Evolutionary conservation across 129 eudicot genomes (phyloP), one percentile per base, ranked within the genome.

Genomic region (Chrysanthemum seticuspe): DNA sequence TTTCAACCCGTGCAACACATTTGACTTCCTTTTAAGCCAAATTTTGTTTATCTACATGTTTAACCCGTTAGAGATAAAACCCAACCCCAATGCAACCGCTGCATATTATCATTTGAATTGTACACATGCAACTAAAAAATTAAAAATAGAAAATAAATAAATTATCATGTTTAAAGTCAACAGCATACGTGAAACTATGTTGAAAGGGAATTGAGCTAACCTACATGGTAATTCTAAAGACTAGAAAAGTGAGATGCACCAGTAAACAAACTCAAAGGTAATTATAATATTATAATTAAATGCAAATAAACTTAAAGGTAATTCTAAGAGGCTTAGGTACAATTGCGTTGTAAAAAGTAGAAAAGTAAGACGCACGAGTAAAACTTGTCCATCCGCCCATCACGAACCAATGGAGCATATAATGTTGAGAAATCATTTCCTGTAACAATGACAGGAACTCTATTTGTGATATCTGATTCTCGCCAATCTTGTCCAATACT

Each of bases 351-450:
- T n/a, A n/a, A 52, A 56, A 65, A 10, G 52, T 44, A 76, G 56
- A 71, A 60, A 50, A 36, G 13, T 50, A 23, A 62, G 10, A n/a
- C n/a, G 23, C 76, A 94, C 98, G 97, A 94, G 82, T 87, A 90
- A 65, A 94, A 94, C 80, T 94, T 94, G 65, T 94, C 98, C 98
- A 94, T 94, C 75, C 97, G 86, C 51, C 98, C 98, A 65, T 94
- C 98, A 79, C 98, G 98, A 75, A 94, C 92, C 70, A 94, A 80
- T 50, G 98, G 98, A 68, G 97, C 97, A 74, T 94, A 94, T 57
- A 94, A 76, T 61, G 84, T 94, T 77, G 98, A 80, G 81, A 94
- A 79, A 78, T 94, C 97, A 77, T 94, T 94, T 83, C 98, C 98
- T 4, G 98, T 94, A 45, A 88, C 92, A 82, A 94, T 94, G 51